These are phyloP conservation scores for Verticillium isaacii DNA, from an alignment of 2,329 filamentous ascomycete genomes.

Conservation along the genomic window DNA sequence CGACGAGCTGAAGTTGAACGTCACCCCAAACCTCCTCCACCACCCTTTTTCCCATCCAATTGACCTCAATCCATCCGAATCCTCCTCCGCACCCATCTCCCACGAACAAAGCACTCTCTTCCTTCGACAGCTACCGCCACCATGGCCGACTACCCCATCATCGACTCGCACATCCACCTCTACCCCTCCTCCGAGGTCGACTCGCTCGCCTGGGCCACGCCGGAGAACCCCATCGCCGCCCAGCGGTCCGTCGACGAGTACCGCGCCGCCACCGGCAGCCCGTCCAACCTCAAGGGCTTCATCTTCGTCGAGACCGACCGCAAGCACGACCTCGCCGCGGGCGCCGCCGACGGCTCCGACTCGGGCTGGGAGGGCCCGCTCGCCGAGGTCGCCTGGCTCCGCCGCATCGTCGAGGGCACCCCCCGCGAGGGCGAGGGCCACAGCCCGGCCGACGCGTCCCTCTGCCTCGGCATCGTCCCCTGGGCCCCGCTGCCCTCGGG, in stretches of 20 bases:
- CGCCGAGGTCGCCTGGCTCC: constrained; percentile 66
- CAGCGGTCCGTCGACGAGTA: constrained; percentile 65
- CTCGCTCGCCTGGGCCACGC: constrained; percentile 65
- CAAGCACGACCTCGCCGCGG: constrained; percentile 50
- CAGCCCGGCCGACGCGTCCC: constrained; percentile 38
- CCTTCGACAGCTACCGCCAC: constrained; percentile 5
- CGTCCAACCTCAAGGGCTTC: constrained; percentile 57
- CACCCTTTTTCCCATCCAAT: too few relatives aligned
- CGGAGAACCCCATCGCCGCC: constrained; percentile 53
- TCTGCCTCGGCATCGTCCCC: constrained; percentile 68
- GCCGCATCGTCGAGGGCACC: constrained; percentile 58
- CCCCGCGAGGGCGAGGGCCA: constrained; percentile 57
- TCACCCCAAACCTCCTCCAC: not conserved
- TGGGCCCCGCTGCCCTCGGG: constrained; percentile 82
- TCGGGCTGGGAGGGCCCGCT: constrained; percentile 70
- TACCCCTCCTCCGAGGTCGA: constrained; percentile 65
- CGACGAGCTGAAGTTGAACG: not conserved
- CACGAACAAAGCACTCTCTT: too few relatives aligned
- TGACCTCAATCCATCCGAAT: too few relatives aligned
- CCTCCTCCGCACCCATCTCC: too few relatives aligned
- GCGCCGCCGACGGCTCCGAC: constrained; percentile 42
- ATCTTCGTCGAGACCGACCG: constrained; percentile 83
- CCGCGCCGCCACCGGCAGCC: constrained; percentile 35
- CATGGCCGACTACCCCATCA: constrained; percentile 53
- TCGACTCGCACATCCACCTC: constrained; percentile 91